Percentiles rank a stretch among this genome's conserved stretches.
These are phyloP conservation scores for Periglandula ipomoeae DNA, from an alignment of 2,329 filamentous ascomycete species.

Conservation along the genomic window DNA sequence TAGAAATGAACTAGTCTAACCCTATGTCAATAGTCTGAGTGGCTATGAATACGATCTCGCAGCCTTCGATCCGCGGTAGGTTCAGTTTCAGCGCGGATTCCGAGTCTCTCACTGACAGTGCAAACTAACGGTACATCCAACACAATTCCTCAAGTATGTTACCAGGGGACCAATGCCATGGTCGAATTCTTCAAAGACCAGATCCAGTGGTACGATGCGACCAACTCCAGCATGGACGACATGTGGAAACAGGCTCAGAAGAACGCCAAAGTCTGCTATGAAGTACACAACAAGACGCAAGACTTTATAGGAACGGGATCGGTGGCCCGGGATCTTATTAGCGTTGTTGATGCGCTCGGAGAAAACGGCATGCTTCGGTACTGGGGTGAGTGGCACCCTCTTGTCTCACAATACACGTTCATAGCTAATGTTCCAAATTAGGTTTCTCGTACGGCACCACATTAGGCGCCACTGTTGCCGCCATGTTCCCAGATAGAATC, in stretches of 20 bases:
- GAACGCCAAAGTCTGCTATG: conserved; percentile 12
- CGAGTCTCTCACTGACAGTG: not conserved
- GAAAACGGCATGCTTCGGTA: conserved; percentile 29
- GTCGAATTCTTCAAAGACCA: not conserved
- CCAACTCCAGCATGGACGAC: not conserved
- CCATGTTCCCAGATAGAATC: conserved; percentile 30
- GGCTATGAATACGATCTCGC: not conserved
- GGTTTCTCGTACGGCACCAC: conserved; percentile 27
- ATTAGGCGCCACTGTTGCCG: conserved; percentile 26
- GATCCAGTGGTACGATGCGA: not conserved
- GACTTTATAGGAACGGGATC: conserved; percentile 32
- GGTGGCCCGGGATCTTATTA: conserved; percentile 33
- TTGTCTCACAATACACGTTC: no score
- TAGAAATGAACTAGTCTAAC: no score
- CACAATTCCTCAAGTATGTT: not conserved
- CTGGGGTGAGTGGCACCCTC: conserved; percentile 20
- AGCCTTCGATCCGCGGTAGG: not conserved
- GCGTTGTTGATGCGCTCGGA: conserved; percentile 31
- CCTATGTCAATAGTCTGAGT: not conserved
- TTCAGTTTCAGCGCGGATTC: not conserved
- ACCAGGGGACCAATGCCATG: not conserved
- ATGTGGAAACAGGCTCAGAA: conserved; percentile 13
- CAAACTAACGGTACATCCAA: not conserved
- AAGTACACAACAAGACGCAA: conserved; percentile 19
- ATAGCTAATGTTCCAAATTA: no score